Evolutionary conservation across 2,329 filamentous ascomycete species (phyloP).

Genomic region (Epichloe glyceriae): DNA sequence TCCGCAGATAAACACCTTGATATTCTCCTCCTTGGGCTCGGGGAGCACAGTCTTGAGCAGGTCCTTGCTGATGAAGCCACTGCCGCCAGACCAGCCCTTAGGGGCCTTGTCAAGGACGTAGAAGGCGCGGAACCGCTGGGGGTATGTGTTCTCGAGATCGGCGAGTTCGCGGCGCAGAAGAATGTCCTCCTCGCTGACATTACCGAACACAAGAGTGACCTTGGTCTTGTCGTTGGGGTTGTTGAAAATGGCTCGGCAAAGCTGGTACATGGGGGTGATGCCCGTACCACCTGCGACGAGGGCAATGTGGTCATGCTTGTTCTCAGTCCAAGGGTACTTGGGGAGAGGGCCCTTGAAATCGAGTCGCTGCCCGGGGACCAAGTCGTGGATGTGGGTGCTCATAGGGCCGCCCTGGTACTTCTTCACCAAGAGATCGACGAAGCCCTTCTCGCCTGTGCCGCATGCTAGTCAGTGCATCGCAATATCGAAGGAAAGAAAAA

Average conservation of each 20-base stretch:
- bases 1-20: constrained; percentile 95
- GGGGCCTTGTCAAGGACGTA: constrained; percentile 79
- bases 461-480: not conserved
- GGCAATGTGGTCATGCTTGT: constrained; percentile 86
- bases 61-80: constrained; percentile 79
- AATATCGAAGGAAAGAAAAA: not conserved
- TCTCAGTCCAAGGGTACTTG: constrained; percentile 79
- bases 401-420: constrained; percentile 82
- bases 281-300: constrained; percentile 90
- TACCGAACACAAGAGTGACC: constrained; percentile 90
- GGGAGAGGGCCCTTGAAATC: constrained; percentile 91
- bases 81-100: constrained; percentile 65
- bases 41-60: constrained; percentile 89
- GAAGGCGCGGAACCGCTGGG: constrained; percentile 88
- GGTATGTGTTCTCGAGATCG: constrained; percentile 86
- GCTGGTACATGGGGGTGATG: constrained; percentile 97
- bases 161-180: constrained; percentile 76
- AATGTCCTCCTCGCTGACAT: constrained; percentile 81
- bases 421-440: constrained; percentile 84
- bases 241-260: constrained; percentile 81
- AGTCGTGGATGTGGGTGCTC: constrained; percentile 75
- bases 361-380: constrained; percentile 70
- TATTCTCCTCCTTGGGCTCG: constrained; percentile 79
- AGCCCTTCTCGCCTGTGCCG: constrained; percentile 55
- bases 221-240: constrained; percentile 96